These are phyloP conservation scores for Nevesoporus exiguus DNA, from an alignment of 768 basidiomycete genomes.

Conservation along the genomic window DNA sequence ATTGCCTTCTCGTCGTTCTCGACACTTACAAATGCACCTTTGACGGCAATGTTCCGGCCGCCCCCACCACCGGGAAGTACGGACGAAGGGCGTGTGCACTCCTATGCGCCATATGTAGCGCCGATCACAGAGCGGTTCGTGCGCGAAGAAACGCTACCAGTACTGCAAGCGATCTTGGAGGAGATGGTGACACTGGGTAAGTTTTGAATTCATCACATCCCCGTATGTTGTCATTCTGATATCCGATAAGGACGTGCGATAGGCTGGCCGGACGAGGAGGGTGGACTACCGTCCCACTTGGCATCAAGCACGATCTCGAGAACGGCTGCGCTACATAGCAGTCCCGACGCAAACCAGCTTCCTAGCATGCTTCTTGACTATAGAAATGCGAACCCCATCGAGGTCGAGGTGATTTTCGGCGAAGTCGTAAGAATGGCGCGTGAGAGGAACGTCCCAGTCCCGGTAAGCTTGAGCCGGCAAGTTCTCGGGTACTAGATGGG, in stretches of 20 bases:
- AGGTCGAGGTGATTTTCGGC: slow-evolving; percentile 65
- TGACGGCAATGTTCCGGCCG: slow-evolving; percentile 50
- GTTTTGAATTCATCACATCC: not conserved
- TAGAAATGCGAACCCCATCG: slow-evolving; percentile 50
- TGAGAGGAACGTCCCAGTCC: slow-evolving; percentile 15
- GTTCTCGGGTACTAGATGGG: not conserved
- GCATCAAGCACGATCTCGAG: slow-evolving; percentile 38
- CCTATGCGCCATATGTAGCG: slow-evolving; percentile 40
- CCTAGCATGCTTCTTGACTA: slow-evolving; percentile 64
- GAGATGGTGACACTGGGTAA: slow-evolving; percentile 45
- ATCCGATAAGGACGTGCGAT: slow-evolving; percentile 14
- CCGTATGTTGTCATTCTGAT: not conserved
- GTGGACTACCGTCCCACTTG: slow-evolving; percentile 46
- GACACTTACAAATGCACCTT: slow-evolving; percentile 46
- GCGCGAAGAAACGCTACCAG: slow-evolving; percentile 42
- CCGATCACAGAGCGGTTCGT: slow-evolving; percentile 42
- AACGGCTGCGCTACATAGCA: slow-evolving; percentile 38
- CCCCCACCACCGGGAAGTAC: slow-evolving; percentile 28
- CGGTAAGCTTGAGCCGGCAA: not conserved
- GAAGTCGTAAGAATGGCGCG: slow-evolving; percentile 36
- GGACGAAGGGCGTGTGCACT: slow-evolving; percentile 22
- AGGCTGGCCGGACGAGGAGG: slow-evolving; percentile 42
- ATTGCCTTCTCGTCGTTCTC: slow-evolving; percentile 50
- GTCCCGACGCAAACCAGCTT: slow-evolving; percentile 43
- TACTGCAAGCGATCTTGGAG: slow-evolving; percentile 40